These are phyloP conservation scores for Aspergillus saccharolyticus DNA, from an alignment of 495 filamentous ascomycete genomes.

Conservation along the genomic window DNA sequence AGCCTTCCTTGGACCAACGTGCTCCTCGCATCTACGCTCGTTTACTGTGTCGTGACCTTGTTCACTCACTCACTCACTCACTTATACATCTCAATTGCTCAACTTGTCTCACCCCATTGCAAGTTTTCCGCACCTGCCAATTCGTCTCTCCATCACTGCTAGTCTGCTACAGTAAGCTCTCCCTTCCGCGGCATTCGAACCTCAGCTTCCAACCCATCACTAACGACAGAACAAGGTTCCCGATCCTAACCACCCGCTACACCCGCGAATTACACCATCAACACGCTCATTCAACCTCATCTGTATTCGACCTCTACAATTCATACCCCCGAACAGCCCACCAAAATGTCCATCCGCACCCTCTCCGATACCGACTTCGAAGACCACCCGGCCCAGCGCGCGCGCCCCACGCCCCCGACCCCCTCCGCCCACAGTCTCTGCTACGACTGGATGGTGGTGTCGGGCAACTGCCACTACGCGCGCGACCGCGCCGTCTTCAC, in stretches of 20 bases:
- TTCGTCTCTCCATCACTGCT: neutral
- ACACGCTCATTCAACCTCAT: no score
- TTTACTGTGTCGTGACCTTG: no score
- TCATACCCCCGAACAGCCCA: neutral
- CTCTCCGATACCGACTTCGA: neutral
- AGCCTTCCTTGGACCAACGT: neutral
- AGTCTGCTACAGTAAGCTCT: neutral
- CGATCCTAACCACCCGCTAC: no score
- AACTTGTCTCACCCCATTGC: no score
- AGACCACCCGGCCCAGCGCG: neutral
- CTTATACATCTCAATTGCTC: no score
- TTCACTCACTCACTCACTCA: no score
- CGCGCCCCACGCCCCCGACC: neutral
- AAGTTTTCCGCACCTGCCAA: neutral
- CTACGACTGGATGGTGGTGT: conserved; percentile 30
- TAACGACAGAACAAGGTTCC: no score
- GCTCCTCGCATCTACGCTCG: no score
- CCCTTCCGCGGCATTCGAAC: no score
- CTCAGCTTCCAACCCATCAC: no score
- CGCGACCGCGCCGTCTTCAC: conserved; percentile 23
- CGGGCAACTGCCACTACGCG: conserved; percentile 29
- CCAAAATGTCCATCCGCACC: neutral
- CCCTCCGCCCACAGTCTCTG: conserved; percentile 11
- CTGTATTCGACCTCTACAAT: no score
- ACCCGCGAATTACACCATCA: no score